A percentile compares a stretch with the other conserved stretches of the same genome.
These are phyloP conservation scores for Casuarina glauca DNA, from an alignment of 306 rosid species.

Conservation along the genomic window DNA sequence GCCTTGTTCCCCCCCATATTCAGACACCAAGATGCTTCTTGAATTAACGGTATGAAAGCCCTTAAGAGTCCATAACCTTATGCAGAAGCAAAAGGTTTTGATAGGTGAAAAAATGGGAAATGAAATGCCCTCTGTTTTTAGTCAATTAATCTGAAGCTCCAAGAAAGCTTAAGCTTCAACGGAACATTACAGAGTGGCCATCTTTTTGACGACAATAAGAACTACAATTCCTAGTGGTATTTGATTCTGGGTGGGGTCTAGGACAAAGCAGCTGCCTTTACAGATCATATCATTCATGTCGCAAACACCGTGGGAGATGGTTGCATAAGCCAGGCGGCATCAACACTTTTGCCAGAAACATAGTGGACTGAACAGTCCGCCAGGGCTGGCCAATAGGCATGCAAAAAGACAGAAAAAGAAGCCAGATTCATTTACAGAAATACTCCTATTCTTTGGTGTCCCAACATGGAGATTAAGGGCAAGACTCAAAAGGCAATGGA, in stretches of 20 bases:
- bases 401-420: conserved; percentile 41
- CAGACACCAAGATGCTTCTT: background rate
- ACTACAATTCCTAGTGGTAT: background rate
- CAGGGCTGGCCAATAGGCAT: conserved; percentile 20
- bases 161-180: background rate
- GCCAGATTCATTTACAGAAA: conserved; percentile 30
- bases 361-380: too few species aligned
- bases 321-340: conserved; percentile 48
- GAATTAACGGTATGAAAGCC: background rate
- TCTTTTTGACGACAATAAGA: background rate
- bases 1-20: background rate
- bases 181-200: background rate
- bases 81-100: background rate
- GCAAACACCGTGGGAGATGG: conserved; percentile 46
- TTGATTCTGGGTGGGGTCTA: conserved; percentile 17
- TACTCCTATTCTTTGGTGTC: conserved; percentile 19
- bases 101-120: conserved; percentile 1
- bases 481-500: conserved; percentile 11
- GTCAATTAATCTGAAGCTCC: conserved; percentile 11
- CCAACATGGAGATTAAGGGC: conserved; percentile 7
- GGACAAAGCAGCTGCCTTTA: conserved; percentile 19
- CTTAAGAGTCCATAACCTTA: background rate
- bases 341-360: conserved; percentile 41
- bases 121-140: conserved; percentile 33
- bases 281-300: conserved; percentile 23